phyloP scores from a whole-genome alignment of 768 basidiomycete species.

The Sporobolomyces phaffii region DNA sequence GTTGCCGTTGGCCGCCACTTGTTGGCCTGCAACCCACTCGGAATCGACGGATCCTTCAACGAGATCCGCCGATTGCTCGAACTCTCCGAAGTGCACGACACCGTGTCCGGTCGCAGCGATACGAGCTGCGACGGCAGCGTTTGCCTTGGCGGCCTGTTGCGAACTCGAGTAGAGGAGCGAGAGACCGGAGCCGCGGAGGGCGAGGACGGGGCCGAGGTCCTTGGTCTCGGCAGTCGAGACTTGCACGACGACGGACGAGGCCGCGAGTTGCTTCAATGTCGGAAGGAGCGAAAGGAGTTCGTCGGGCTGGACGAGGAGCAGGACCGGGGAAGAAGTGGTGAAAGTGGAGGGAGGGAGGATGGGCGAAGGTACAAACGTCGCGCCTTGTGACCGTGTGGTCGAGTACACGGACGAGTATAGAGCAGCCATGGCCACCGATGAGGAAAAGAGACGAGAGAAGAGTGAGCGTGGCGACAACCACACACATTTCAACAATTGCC shows the following conservation, averaged over 20 bases:
- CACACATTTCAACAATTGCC: too few species aligned
- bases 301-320: slow-evolving; percentile 24
- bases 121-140: slow-evolving; percentile 77
- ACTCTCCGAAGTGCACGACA: slow-evolving; percentile 73
- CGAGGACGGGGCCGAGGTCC: slow-evolving; percentile 67
- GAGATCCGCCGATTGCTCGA: slow-evolving; percentile 41
- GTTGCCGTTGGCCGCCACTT: slow-evolving; percentile 43
- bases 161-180: slow-evolving; percentile 74
- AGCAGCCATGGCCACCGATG: slow-evolving; percentile 2
- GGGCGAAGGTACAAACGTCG: slow-evolving; percentile 24
- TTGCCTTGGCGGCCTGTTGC: slow-evolving; percentile 76
- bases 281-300: slow-evolving; percentile 32
- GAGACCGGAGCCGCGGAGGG: slow-evolving; percentile 70
- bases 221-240: slow-evolving; percentile 54
- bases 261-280: slow-evolving; percentile 54
- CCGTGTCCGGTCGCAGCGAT: slow-evolving; percentile 64
- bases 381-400: slow-evolving; percentile 10
- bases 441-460: background rate
- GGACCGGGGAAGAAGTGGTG: slow-evolving; percentile 6
- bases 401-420: slow-evolving; percentile 21
- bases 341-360: slow-evolving; percentile 17
- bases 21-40: slow-evolving; percentile 23
- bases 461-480: too few species aligned
- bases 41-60: slow-evolving; percentile 17
- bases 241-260: slow-evolving; percentile 64